phyloP scores from a whole-genome alignment of 192 early-diverging fungal genomes.

The Kickxella alabastrina region DNA sequence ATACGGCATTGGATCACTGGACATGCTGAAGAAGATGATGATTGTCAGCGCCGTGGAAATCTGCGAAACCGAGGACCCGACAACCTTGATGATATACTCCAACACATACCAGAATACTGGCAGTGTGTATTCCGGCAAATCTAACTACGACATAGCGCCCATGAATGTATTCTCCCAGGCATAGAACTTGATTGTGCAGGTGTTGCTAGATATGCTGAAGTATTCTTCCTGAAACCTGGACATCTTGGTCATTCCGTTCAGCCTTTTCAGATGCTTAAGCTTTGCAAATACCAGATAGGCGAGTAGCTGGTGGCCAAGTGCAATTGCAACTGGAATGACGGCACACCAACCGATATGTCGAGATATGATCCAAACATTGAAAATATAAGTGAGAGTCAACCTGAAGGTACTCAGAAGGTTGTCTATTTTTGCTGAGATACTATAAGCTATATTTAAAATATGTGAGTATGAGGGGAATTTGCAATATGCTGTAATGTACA shows the following conservation, averaged over 20 bases:
- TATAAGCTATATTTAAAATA: not conserved
- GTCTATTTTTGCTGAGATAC: not conserved
- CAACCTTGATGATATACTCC: constrained; percentile 7
- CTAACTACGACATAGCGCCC: not conserved
- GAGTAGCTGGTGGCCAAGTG: too few relatives aligned
- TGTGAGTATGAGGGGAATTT: not conserved
- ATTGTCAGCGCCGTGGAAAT: constrained; percentile 57
- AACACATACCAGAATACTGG: constrained; percentile 25
- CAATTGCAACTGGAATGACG: constrained; percentile 18
- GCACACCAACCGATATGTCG: constrained; percentile 24
- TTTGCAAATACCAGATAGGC: constrained; percentile 6
- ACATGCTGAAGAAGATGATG: constrained; percentile 50
- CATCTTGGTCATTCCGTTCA: not conserved
- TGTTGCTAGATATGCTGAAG: constrained; percentile 34
- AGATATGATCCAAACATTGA: constrained; percentile 23
- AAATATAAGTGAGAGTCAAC: not conserved
- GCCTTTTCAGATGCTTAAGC: not conserved
- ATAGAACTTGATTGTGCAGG: constrained; percentile 64
- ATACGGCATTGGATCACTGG: constrained; percentile 12
- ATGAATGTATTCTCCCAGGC: constrained; percentile 54
- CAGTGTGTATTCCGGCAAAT: constrained; percentile 7
- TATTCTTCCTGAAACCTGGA: constrained; percentile 6
- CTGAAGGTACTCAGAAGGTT: not conserved
- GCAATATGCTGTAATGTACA: constrained; percentile 1
- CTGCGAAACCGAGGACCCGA: constrained; percentile 42